Percentiles rank a stretch among this genome's conserved stretches.
Conservation (phyloP, 2,329 filamentous ascomycete species). For the Cladosporium sphaerospermum region DNA sequence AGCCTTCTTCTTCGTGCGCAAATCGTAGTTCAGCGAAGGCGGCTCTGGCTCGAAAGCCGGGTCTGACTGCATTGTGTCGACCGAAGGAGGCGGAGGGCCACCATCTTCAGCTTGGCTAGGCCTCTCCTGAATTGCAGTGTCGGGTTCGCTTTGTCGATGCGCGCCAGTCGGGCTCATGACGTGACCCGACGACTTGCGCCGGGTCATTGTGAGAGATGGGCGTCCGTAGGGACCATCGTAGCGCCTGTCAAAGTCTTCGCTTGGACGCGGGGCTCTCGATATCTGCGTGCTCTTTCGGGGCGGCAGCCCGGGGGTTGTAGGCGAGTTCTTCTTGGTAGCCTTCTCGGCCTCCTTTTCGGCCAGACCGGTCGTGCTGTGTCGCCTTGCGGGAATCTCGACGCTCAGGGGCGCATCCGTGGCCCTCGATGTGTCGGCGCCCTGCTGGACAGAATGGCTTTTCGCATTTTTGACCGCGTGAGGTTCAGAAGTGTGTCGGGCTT, state of each 20-base stretch:
- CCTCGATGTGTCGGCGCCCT: background rate
- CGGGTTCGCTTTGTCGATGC: conserved; percentile 1
- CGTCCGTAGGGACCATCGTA: conserved; percentile 29
- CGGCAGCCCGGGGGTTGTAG: background rate
- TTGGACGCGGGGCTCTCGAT: conserved; percentile 16
- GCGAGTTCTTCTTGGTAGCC: background rate
- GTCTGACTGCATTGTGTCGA: conserved; percentile 8
- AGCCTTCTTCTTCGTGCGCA: conserved; percentile 40
- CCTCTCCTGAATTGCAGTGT: background rate
- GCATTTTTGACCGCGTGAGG: background rate
- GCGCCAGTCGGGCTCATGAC: background rate
- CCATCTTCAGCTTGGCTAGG: conserved; percentile 8
- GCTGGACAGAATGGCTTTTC: conserved; percentile 1
- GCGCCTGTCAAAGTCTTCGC: conserved; percentile 26
- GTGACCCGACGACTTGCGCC: conserved; percentile 18
- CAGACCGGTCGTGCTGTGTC: conserved; percentile 3
- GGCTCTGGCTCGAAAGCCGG: conserved; percentile 32
- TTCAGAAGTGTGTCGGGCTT: conserved; percentile 32
- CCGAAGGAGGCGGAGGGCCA: background rate
- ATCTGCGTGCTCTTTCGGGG: conserved; percentile 19
- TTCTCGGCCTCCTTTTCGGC: background rate
- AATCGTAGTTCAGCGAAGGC: conserved; percentile 51
- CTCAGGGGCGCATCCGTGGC: background rate
- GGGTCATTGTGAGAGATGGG: conserved; percentile 27
- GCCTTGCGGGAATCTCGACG: conserved; percentile 1